A percentile compares a stretch with the other conserved stretches of the same genome.
These are phyloP conservation scores for Kalmanozyma brasiliensis DNA, from an alignment of 1,284 basidiomycete genomes.

Conservation along the genomic window DNA sequence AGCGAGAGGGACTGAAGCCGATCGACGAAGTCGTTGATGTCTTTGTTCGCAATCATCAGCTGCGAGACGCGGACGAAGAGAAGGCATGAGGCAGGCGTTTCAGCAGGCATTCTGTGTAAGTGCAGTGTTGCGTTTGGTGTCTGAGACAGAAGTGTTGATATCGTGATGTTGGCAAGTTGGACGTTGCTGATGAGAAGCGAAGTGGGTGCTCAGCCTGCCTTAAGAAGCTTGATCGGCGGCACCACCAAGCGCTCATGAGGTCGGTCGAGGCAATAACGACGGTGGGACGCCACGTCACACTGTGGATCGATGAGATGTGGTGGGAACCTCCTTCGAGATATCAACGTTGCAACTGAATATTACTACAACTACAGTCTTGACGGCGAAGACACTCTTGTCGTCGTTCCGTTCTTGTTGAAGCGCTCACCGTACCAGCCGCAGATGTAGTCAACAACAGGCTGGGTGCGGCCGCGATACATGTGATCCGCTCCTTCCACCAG, in stretches of 20 bases:
- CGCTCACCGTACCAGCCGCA: slow-evolving; percentile 17
- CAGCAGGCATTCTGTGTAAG: slow-evolving; percentile 14
- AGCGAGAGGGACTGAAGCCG: slow-evolving; percentile 22
- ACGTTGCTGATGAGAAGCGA: too few relatives aligned
- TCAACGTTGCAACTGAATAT: too few relatives aligned
- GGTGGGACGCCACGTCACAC: too few relatives aligned
- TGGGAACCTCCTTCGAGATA: too few relatives aligned
- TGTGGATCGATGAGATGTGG: too few relatives aligned
- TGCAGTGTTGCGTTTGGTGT: too few relatives aligned
- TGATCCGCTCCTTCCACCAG: slow-evolving; percentile 53
- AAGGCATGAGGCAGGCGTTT: slow-evolving; percentile 22
- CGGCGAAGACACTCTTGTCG: slow-evolving; percentile 3
- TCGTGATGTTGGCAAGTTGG: too few relatives aligned
- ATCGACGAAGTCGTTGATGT: slow-evolving; percentile 26
- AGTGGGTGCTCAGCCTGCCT: too few relatives aligned
- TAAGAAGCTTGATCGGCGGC: too few relatives aligned
- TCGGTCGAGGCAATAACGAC: too few relatives aligned
- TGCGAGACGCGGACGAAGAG: slow-evolving; percentile 35
- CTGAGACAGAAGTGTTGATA: too few relatives aligned
- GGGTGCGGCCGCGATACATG: slow-evolving; percentile 29
- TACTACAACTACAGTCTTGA: slow-evolving; percentile 14
- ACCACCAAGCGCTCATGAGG: too few relatives aligned
- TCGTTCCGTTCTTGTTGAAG: background rate
- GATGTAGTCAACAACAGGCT: slow-evolving; percentile 22
- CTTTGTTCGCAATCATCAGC: slow-evolving; percentile 23